Evolutionary conservation across 768 basidiomycete genomes (phyloP).

Genomic region (Leccinum longicurvipes): DNA sequence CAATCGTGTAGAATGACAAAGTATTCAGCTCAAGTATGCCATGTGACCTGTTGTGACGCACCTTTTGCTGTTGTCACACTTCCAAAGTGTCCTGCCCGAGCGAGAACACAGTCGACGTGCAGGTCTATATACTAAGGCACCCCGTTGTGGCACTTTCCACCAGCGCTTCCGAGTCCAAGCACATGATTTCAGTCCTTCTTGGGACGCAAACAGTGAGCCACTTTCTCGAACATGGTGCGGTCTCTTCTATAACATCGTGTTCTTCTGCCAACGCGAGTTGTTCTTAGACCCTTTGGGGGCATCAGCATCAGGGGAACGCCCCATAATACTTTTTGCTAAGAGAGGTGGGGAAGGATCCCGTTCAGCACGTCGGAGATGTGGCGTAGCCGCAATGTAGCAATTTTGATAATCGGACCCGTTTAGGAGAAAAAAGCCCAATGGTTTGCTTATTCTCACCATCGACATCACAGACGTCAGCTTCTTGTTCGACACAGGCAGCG

Average conservation of each 20-base stretch:
- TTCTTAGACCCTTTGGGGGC: constrained; percentile 50
- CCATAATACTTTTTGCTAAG: constrained; percentile 94
- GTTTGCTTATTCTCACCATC: constrained; percentile 51
- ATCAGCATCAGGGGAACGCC: constrained; percentile 84
- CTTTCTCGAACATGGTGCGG: constrained; percentile 57
- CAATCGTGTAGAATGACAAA: neutral
- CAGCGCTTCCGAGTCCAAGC: too few species aligned
- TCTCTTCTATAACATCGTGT: constrained; percentile 42
- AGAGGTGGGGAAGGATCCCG: constrained; percentile 90
- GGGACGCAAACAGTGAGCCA: too few species aligned
- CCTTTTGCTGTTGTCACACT: too few species aligned
- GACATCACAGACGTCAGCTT: constrained; percentile 84
- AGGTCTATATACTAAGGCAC: too few species aligned
- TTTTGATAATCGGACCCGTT: constrained; percentile 53
- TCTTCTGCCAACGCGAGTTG: constrained; percentile 50
- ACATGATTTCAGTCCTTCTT: too few species aligned
- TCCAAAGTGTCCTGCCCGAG: too few species aligned
- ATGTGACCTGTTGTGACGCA: neutral
- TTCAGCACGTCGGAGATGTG: constrained; percentile 79
- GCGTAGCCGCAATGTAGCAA: constrained; percentile 71
- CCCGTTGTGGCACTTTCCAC: too few species aligned
- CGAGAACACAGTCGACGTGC: too few species aligned
- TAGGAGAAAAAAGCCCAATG: neutral
- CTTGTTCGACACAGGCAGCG: constrained; percentile 70
- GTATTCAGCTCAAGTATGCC: too few species aligned